Base-by-base conservation (phyloP, 2,329 filamentous ascomycete genomes). In the Ceratocystis destructans region DNA sequence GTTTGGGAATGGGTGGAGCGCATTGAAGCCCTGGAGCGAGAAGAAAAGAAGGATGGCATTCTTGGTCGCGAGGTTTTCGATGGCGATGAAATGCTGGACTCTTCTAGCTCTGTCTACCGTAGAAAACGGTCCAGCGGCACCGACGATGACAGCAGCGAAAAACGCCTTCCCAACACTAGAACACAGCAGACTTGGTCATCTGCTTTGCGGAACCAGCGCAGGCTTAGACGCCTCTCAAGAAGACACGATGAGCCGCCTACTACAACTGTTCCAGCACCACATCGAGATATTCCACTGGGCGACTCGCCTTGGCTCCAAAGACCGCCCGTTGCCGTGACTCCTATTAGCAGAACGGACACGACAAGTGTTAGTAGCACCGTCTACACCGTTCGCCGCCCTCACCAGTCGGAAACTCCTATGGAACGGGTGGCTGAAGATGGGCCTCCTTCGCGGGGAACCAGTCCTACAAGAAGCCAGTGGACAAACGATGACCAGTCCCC, bases 1-100 rank as follows among this genome's bases (percentile, higher is more conserved):
- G 92, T 96, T 1, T 96, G 92, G 92, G 92, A 96, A 75, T 96
- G 92, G 92, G 92, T 96, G 2, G 92, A 96, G 75, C 83, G 92
- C 31, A 96, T 96, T 62, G 92, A 96, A 74, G 90, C 91, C 0
- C 76, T 96, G 69, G 92, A 96, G 77, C 84, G 92, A 70, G 91
- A 96, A 74, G 91, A 96, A 74, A 90, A 92, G 76, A 96, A 95
- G 75, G 91, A 96, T 71, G 92, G 92, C 0, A 95, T 96, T 66
- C 77, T 96, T 1, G 92, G 92, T 2, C 81, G 92, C 69, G 92
- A 96, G 73, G 86, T 96, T 0, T 96, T 96, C 72, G 92, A 96
- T 71, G 92, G 91, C 2, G 92, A 96, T 71, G 92, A 96, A 73
- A 95, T 94, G 87, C 79, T 96, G 46, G 89, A 93, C 62, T 76